phyloP scores from a whole-genome alignment of 352 stramenopile genomes.

The Elongisporangium senticosum region DNA sequence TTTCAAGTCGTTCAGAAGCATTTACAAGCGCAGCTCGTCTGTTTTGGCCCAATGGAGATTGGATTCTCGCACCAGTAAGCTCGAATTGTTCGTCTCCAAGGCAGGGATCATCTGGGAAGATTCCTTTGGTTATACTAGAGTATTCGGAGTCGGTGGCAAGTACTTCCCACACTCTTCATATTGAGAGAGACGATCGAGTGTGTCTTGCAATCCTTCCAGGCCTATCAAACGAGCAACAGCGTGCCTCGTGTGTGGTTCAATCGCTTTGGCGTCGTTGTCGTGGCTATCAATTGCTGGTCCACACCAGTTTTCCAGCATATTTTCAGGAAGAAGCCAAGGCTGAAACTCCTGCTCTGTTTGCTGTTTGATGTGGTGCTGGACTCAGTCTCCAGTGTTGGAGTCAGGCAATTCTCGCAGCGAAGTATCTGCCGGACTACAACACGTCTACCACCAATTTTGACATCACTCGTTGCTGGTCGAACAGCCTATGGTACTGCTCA shows the following conservation, averaged over 20 bases:
- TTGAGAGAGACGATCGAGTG: conserved; percentile 15
- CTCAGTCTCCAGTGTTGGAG: conserved; percentile 14
- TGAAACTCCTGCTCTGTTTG: conserved; percentile 16
- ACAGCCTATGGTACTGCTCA: conserved; percentile 1
- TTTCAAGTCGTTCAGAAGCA: no score
- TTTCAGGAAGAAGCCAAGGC: conserved; percentile 8
- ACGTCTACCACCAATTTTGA: conserved; percentile 12
- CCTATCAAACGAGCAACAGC: conserved; percentile 10
- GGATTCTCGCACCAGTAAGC: neutral
- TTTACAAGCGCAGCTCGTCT: no score
- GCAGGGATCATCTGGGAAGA: neutral
- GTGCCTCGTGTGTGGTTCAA: conserved; percentile 17
- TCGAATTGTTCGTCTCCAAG: neutral
- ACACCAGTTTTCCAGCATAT: conserved; percentile 15
- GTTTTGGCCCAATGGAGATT: no score
- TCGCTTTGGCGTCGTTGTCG: conserved; percentile 10
- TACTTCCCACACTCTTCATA: conserved; percentile 16
- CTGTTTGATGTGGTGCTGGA: conserved; percentile 13
- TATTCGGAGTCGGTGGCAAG: conserved; percentile 8
- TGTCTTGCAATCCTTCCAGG: conserved; percentile 16
- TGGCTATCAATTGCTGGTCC: conserved; percentile 19
- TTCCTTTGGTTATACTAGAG: neutral
- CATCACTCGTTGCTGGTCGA: conserved; percentile 8
- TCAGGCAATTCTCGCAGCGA: conserved; percentile 14
- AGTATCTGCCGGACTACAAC: conserved; percentile 18